These are phyloP conservation scores for Sporobolomyces pararoseus DNA, from an alignment of 768 basidiomycete species.

Conservation along the genomic window DNA sequence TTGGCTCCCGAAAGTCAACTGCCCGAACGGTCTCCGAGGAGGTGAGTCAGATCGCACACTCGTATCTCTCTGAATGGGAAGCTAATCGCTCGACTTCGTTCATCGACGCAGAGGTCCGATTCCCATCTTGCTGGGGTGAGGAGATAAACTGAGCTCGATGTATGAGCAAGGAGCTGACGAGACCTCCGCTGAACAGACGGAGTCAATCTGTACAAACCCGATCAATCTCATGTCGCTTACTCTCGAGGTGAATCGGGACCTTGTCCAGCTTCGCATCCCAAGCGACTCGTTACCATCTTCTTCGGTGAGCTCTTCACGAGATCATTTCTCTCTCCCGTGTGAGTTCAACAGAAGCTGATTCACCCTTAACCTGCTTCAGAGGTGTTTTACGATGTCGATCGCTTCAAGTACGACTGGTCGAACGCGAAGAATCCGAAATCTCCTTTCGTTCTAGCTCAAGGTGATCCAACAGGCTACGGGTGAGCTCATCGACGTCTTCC, in stretches of 20 bases:
- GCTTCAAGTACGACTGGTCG: slow-evolving; percentile 47
- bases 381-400: slow-evolving; percentile 54
- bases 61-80: too few relatives aligned
- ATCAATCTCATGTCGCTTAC: slow-evolving; percentile 51
- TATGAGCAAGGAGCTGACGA: too few relatives aligned
- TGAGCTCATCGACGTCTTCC: too few relatives aligned
- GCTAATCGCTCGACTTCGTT: too few relatives aligned
- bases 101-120: slow-evolving; percentile 10
- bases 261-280: slow-evolving; percentile 31
- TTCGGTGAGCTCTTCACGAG: slow-evolving; percentile 11
- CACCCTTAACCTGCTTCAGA: background rate
- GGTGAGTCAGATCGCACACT: background rate
- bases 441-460: slow-evolving; percentile 61
- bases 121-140: slow-evolving; percentile 11
- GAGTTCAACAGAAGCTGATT: background rate
- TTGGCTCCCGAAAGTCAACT: slow-evolving; percentile 5
- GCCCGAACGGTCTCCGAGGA: slow-evolving; percentile 7
- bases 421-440: slow-evolving; percentile 55
- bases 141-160: too few relatives aligned
- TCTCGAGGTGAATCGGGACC: slow-evolving; percentile 32
- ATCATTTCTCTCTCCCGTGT: background rate
- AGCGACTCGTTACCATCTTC: slow-evolving; percentile 30
- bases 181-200: too few relatives aligned
- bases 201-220: slow-evolving; percentile 48
- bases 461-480: slow-evolving; percentile 64